phyloP scores from a whole-genome alignment of 257 asterid genomes.

The Leptodermis oblonga region DNA sequence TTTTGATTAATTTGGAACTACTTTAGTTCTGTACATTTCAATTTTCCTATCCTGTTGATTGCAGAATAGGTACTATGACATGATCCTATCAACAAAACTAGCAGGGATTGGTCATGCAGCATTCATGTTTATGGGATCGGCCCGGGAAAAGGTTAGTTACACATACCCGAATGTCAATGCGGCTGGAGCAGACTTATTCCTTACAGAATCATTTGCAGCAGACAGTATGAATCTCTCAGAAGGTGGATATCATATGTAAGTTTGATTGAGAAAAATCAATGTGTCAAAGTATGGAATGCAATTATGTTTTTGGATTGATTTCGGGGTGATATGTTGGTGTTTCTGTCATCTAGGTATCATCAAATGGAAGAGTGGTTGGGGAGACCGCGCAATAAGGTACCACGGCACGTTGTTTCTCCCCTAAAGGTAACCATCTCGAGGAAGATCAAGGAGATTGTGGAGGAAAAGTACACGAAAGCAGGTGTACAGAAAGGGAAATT shows the following conservation, averaged over 20 bases:
- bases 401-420: conserved; percentile 62
- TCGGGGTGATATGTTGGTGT: neutral
- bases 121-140: conserved; percentile 75
- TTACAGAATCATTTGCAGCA: conserved; percentile 62
- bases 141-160: conserved; percentile 75
- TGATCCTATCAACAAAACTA: conserved; percentile 71
- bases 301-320: neutral
- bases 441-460: conserved; percentile 71
- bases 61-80: conserved; percentile 78
- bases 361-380: conserved; percentile 79
- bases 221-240: conserved; percentile 56
- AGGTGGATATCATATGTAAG: conserved; percentile 76
- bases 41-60: conserved; percentile 19
- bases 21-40: neutral
- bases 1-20: neutral
- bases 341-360: conserved; percentile 44
- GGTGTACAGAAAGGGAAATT: conserved; percentile 74
- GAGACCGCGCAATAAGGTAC: conserved; percentile 65
- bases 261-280: neutral
- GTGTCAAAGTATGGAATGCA: neutral
- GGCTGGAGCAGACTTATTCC: conserved; percentile 76
- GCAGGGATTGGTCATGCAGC: conserved; percentile 85
- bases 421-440: conserved; percentile 63
- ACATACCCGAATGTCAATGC: conserved; percentile 78
- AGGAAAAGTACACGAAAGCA: conserved; percentile 58